Percentiles rank a stretch among this genome's conserved stretches.
Evolutionary conservation across 495 filamentous ascomycete genomes (phyloP).

Genomic region (Neurospora sp.): DNA sequence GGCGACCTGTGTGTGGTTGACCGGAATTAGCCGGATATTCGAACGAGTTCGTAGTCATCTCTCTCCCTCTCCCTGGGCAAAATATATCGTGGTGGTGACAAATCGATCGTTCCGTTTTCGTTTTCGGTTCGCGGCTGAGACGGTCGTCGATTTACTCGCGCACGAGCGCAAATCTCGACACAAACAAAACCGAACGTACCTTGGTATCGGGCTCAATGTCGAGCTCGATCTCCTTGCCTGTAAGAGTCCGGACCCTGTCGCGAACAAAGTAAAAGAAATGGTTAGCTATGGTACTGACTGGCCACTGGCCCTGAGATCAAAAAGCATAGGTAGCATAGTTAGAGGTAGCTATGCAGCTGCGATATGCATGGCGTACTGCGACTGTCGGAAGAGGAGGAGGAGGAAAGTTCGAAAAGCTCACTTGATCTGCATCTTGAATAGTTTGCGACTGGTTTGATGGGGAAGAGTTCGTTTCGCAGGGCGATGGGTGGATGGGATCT

Average conservation of each 20-base stretch:
- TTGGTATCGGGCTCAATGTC: slow-evolving; percentile 90
- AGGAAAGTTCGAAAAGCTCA: slow-evolving; percentile 10
- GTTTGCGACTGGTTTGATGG: neutral
- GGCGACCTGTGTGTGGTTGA: slow-evolving; percentile 51
- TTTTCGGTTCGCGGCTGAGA: neutral
- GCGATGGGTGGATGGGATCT: neutral
- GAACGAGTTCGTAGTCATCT: neutral
- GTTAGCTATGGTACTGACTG: neutral
- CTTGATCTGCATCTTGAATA: slow-evolving; percentile 34
- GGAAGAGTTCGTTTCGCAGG: neutral
- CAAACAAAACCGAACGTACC: slow-evolving; percentile 36
- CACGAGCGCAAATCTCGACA: neutral
- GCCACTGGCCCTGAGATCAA: neutral
- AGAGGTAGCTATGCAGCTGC: neutral
- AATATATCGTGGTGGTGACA: neutral
- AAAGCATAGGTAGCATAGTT: neutral
- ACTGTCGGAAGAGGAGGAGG: neutral
- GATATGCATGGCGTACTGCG: neutral
- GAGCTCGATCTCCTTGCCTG: slow-evolving; percentile 96
- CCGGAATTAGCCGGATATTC: neutral
- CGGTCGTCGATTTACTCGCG: neutral
- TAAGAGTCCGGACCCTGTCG: slow-evolving; percentile 85
- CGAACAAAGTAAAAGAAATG: neutral
- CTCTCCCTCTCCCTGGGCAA: neutral
- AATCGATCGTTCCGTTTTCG: neutral